Evolutionary conservation across 148 eudicot genomes (phyloP).

Genomic region (Rhododendron mucronatum): DNA sequence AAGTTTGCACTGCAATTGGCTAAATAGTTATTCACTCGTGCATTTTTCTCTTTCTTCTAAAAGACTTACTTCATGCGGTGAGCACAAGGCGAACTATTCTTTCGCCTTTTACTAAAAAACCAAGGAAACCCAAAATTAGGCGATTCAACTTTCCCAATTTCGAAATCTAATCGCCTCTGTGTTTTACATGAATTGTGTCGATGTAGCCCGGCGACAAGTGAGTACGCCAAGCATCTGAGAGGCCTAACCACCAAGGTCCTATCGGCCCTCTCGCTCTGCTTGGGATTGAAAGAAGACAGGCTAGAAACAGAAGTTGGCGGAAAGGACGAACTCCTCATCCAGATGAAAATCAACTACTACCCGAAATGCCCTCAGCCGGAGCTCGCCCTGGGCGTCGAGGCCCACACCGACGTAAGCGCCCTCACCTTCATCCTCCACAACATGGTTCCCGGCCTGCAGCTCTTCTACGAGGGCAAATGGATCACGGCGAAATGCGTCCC

Average conservation of each 20-base stretch:
- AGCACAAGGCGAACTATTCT: not conserved
- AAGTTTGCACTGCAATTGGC: not conserved
- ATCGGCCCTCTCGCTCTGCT: slow-evolving; percentile 55
- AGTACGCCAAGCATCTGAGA: slow-evolving; percentile 67
- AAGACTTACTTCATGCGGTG: not conserved
- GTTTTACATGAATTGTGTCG: not conserved
- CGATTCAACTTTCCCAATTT: not conserved
- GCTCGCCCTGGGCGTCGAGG: slow-evolving; percentile 89
- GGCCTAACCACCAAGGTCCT: slow-evolving; percentile 59
- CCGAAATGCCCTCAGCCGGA: slow-evolving; percentile 98
- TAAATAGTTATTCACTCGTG: not conserved
- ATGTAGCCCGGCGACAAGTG: slow-evolving; percentile 65
- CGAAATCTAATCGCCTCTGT: not conserved
- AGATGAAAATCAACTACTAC: slow-evolving; percentile 87
- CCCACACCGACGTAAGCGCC: slow-evolving; percentile 87
- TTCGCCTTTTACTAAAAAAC: not conserved
- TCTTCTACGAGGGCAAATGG: slow-evolving; percentile 81
- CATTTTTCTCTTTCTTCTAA: too few relatives aligned
- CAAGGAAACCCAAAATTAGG: too few relatives aligned
- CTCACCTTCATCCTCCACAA: slow-evolving; percentile 89
- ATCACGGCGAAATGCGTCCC: slow-evolving; percentile 92
- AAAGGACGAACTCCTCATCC: slow-evolving; percentile 65
- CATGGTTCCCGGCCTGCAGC: slow-evolving; percentile 97
- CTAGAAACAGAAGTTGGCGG: slow-evolving; percentile 87
- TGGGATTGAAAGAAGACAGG: slow-evolving; percentile 71